These are phyloP conservation scores for Gnomoniopsis smithogilvyi DNA, from an alignment of 2,329 filamentous ascomycete species.

Conservation along the genomic window DNA sequence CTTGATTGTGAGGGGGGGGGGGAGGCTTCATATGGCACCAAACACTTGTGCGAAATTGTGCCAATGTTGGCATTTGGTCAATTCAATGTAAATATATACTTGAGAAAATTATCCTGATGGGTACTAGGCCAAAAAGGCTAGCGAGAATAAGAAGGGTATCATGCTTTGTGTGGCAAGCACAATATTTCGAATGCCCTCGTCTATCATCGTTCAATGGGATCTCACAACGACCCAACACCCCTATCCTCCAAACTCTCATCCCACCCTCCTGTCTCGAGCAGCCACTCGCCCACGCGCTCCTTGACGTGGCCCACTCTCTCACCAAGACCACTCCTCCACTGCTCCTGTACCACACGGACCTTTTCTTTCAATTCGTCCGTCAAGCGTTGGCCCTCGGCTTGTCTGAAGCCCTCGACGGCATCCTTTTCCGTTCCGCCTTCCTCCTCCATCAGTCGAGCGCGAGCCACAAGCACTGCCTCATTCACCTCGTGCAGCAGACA, in stretches of 20 bases:
- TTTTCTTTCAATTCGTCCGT: conserved; percentile 92
- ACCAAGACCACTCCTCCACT: conserved; percentile 87
- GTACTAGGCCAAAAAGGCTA: neutral
- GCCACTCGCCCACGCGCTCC: conserved; percentile 67
- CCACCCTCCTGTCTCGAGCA: conserved; percentile 81
- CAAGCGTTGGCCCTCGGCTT: conserved; percentile 66
- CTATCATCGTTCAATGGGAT: no score
- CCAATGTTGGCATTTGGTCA: no score
- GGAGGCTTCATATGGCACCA: no score
- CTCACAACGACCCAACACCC: conserved; percentile 38
- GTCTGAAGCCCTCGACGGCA: conserved; percentile 54
- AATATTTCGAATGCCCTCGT: no score
- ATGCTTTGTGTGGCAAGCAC: no score
- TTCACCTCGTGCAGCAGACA: conserved; percentile 90
- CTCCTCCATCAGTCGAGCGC: conserved; percentile 63
- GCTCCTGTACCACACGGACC: conserved; percentile 83
- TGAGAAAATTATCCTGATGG: neutral
- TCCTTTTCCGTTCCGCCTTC: conserved; percentile 45
- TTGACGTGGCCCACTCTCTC: conserved; percentile 71
- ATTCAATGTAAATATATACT: no score
- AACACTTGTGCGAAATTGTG: no score
- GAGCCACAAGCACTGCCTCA: conserved; percentile 69
- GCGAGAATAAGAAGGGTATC: neutral
- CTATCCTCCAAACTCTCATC: conserved; percentile 69
- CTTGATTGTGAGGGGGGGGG: no score